These are phyloP conservation scores for Kondoa malvinella DNA, from an alignment of 768 basidiomycete genomes.

Conservation along the genomic window DNA sequence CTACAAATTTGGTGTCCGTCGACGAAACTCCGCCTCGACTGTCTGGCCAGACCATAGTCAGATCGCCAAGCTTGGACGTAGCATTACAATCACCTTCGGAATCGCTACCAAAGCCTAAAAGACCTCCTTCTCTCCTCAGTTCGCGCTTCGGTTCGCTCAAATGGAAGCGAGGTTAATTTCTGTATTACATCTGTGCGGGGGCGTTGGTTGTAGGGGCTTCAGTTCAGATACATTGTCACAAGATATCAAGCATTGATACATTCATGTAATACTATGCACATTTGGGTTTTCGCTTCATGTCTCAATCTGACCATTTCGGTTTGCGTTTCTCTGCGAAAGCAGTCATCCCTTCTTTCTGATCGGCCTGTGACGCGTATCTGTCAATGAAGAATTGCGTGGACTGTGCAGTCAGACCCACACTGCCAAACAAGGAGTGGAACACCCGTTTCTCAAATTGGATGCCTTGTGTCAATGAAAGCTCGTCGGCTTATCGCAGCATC, in stretches of 20 bases:
- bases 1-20: background rate
- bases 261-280: too few species aligned
- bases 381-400: slow-evolving; percentile 8
- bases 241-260: too few species aligned
- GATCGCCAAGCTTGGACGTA: background rate
- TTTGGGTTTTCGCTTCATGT: background rate
- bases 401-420: slow-evolving; percentile 20
- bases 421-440: slow-evolving; percentile 85
- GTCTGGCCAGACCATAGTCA: background rate
- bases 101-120: background rate
- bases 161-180: background rate
- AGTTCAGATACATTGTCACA: too few species aligned
- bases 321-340: slow-evolving; percentile 91
- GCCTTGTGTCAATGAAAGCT: slow-evolving; percentile 64
- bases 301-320: slow-evolving; percentile 54
- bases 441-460: slow-evolving; percentile 69
- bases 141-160: background rate
- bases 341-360: slow-evolving; percentile 49
- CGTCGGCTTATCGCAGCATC: slow-evolving; percentile 43
- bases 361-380: slow-evolving; percentile 16
- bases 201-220: too few species aligned
- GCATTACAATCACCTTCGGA: background rate
- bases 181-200: background rate
- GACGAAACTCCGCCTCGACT: background rate
- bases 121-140: background rate